Percentiles rank a stretch among this genome's conserved stretches.
phyloP scores from a whole-genome alignment of 1,284 basidiomycete genomes.

The Coniferiporia weirii region DNA sequence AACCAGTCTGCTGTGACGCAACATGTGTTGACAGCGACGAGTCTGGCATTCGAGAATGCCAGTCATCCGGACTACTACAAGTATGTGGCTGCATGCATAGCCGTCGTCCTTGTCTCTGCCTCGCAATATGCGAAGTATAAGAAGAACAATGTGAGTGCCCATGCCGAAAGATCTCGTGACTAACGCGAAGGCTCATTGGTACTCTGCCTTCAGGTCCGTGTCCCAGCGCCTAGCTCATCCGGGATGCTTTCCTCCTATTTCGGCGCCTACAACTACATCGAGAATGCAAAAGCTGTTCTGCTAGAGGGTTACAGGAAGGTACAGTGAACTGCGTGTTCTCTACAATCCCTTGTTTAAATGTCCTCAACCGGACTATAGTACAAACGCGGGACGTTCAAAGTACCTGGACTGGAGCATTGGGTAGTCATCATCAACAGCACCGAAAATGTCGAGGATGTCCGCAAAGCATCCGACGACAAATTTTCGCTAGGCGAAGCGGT shows the following conservation, averaged over 20 bases:
- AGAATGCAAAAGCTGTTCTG: constrained; percentile 4
- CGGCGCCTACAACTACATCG: constrained; percentile 8
- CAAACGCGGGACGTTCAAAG: constrained; percentile 24
- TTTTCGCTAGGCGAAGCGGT: constrained; percentile 24
- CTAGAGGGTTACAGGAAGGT: constrained; percentile 9
- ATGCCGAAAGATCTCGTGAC: not conserved
- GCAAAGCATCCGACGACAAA: constrained; percentile 29
- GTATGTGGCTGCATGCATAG: not conserved
- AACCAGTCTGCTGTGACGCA: not conserved
- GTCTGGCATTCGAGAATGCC: no score
- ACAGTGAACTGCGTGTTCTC: no score
- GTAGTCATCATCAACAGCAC: constrained; percentile 24
- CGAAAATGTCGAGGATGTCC: constrained; percentile 29
- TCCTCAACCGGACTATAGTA: constrained; percentile 12
- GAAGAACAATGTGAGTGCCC: not conserved
- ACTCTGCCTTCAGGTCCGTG: constrained; percentile 3
- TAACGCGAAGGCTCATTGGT: not conserved
- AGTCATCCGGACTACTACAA: not conserved
- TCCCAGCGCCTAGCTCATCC: not conserved
- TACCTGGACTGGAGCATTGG: constrained; percentile 26
- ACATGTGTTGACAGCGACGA: not conserved
- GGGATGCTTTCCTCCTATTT: constrained; percentile 9
- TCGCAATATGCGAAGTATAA: not conserved
- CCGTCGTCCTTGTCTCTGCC: not conserved
- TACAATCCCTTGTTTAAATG: not conserved